These are phyloP conservation scores for Fusarium sp. DNA, from an alignment of 2,329 filamentous ascomycete species.

Conservation along the genomic window DNA sequence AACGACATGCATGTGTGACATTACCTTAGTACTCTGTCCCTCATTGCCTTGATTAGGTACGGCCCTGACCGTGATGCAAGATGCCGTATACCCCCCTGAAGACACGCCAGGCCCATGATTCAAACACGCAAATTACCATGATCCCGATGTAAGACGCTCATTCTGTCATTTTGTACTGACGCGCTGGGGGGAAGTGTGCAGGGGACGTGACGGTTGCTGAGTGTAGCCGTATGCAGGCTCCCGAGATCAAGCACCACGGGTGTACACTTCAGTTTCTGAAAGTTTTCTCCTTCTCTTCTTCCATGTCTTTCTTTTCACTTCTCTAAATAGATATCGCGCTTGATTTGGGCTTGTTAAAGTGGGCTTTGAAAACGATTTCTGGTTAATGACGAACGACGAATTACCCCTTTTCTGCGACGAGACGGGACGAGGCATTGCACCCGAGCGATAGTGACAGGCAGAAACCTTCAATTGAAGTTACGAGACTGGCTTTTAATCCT, in stretches of 20 bases:
- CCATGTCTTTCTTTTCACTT: background rate
- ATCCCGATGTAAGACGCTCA: background rate
- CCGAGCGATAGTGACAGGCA: background rate
- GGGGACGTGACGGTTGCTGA: background rate
- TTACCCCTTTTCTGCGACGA: background rate
- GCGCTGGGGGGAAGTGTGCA: background rate
- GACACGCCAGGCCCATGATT: background rate
- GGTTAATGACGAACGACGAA: background rate
- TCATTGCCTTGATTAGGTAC: background rate
- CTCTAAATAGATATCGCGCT: fast-evolving
- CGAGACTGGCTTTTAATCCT: fast-evolving
- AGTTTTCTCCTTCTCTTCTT: background rate
- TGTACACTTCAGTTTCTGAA: background rate
- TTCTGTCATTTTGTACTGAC: fast-evolving
- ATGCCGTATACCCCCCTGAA: background rate
- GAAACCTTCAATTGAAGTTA: background rate
- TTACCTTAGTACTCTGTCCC: background rate
- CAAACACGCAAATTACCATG: background rate
- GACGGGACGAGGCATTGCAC: background rate
- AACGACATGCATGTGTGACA: background rate
- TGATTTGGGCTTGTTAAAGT: fast-evolving
- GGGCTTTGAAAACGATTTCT: background rate
- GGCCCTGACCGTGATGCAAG: background rate
- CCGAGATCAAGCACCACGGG: background rate
- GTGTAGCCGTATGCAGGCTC: constrained; percentile 3